Evolutionary conservation across 257 asterid genomes (phyloP).

Genomic region (Striga asiatica): DNA sequence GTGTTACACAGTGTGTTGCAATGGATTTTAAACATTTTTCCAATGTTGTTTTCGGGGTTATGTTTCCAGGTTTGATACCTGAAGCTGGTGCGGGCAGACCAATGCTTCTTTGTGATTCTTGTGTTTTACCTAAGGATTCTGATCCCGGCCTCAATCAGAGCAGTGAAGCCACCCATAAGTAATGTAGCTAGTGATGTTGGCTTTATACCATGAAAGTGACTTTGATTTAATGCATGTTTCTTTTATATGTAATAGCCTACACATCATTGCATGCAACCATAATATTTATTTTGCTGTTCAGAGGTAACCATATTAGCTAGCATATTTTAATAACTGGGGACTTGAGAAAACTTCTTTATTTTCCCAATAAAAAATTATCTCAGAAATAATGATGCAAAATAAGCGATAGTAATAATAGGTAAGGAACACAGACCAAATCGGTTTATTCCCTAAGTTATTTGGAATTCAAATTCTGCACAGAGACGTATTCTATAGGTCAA

Average conservation of each 20-base stretch:
- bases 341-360: background rate
- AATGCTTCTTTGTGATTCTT: conserved; percentile 46
- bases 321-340: background rate
- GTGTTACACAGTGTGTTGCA: too few species aligned
- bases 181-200: conserved; percentile 7
- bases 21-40: background rate
- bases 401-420: background rate
- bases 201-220: background rate
- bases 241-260: background rate
- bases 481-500: background rate
- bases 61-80: conserved; percentile 33
- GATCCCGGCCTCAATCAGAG: conserved; percentile 24
- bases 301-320: background rate
- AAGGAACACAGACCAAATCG: background rate
- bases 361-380: background rate
- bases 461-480: too few species aligned
- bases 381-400: background rate
- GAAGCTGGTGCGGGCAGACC: conserved; percentile 34
- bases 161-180: conserved; percentile 39
- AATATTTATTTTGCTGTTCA: background rate
- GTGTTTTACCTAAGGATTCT: conserved; percentile 30
- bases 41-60: background rate
- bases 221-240: conserved; percentile 2
- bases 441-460: background rate
- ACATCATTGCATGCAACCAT: conserved; percentile 6